Evolutionary conservation across 768 basidiomycete genomes (phyloP).

Genomic region (Mycena sanguinolenta): DNA sequence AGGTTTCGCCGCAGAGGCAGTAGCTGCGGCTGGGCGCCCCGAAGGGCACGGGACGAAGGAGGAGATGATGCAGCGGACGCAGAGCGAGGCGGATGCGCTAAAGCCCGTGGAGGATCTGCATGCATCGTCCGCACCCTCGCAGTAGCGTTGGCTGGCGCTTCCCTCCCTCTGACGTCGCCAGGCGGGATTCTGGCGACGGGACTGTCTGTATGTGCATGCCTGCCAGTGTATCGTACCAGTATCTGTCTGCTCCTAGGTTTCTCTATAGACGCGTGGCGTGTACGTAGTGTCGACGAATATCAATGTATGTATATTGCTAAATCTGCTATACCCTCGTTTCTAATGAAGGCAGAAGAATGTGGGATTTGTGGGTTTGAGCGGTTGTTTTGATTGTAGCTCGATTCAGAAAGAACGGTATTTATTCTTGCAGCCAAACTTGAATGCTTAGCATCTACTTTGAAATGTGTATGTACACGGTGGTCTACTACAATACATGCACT

Average conservation of each 20-base stretch:
- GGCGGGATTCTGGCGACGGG: conserved; percentile 15
- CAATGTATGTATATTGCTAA: conserved; percentile 29
- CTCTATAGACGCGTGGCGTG: conserved; percentile 23
- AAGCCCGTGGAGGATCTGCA: conserved; percentile 35
- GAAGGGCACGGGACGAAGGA: conserved; percentile 32
- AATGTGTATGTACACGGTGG: no score
- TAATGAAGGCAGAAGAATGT: background rate
- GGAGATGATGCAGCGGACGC: conserved; percentile 46
- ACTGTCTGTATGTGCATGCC: background rate
- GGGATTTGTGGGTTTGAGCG: background rate
- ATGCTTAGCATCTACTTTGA: no score
- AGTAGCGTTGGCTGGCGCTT: background rate
- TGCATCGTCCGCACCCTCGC: background rate
- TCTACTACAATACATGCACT: no score
- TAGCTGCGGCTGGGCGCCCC: conserved; percentile 13
- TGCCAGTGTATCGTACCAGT: conserved; percentile 2
- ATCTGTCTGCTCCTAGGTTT: conserved; percentile 11
- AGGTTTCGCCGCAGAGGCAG: conserved; percentile 19
- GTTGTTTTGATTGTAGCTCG: background rate
- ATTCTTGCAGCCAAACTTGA: no score
- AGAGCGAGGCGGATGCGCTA: conserved; percentile 58
- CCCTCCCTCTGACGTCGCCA: background rate
- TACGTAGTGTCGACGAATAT: conserved; percentile 30
- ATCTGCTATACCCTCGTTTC: conserved; percentile 11
- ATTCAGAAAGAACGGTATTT: no score